Evolutionary conservation across 1,284 basidiomycete genomes (phyloP), one percentile per base, ranked within the genome.

Genomic region (Retiboletus flavoniger): DNA sequence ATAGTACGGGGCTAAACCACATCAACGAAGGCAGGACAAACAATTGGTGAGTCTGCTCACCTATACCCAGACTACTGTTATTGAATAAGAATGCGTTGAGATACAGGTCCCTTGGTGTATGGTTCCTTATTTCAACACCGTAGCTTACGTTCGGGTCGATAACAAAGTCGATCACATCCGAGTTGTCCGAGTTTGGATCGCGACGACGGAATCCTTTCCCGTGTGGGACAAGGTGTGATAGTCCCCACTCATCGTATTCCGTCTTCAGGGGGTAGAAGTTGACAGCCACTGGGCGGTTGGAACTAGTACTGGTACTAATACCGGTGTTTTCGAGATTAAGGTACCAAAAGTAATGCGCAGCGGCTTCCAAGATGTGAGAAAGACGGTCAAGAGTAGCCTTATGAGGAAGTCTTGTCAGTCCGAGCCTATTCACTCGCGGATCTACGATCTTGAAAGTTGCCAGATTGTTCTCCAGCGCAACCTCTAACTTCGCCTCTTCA

Each of bases 301-400:
- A 24, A 2, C 21, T 24, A 4, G 21, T 24, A 24, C 4, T 24
- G 21, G 21, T 24, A 24, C 4, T 4, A 24, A 24, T 24, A 24
- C 4, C 21, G 21, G 21, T 24, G 4, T 24, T 24, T 24, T 21
- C 5, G 19, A 19, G 38, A 21, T 19, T 8, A 4, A 65, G 63
- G 35, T 53, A 65, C 60, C 58, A 61, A 24, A 55, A 61, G 24
- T 55, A 63, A 5, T 57, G 57, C 16, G 60, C 46, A 3, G 60
- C 57, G 9, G 51, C 44, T 7, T 19, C 21, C 48, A 62, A 31
- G 24, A 28, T 17, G 1, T 51, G 42, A 13, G 29, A 13, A 7
- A 60, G 32, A 10, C 16, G 9, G 7, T 49, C 29, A 7, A 43
- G 45, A 13, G 45, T 3, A 13, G 19, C 32, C 26, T 28, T 46